phyloP scores from a whole-genome alignment of 2,329 filamentous ascomycete species.

The Emmonsiellopsis sp. region DNA sequence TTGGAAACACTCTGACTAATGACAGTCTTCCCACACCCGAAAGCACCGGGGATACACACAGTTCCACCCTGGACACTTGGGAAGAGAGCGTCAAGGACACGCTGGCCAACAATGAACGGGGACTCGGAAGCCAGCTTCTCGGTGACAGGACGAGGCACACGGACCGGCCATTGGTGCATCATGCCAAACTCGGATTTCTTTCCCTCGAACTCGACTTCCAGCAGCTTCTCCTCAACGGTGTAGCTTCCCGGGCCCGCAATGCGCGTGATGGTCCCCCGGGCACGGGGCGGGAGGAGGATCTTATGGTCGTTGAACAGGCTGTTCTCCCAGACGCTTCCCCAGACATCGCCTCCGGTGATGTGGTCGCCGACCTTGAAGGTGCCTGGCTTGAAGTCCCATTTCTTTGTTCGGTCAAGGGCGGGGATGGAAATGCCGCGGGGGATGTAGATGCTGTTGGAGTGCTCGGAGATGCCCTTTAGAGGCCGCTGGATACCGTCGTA shows the following conservation, averaged over 20 bases:
- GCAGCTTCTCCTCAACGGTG: constrained; percentile 85
- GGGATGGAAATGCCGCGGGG: constrained; percentile 85
- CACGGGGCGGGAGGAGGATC: constrained; percentile 83
- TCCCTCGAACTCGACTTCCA: constrained; percentile 95
- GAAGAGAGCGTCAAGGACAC: constrained; percentile 93
- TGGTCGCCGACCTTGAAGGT: constrained; percentile 91
- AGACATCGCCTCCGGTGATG: constrained; percentile 92
- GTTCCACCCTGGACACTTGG: constrained; percentile 95
- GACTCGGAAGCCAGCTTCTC: constrained; percentile 85
- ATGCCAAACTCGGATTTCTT: constrained; percentile 90
- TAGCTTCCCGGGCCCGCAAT: constrained; percentile 86
- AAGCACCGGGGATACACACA: constrained; percentile 94
- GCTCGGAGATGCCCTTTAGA: constrained; percentile 70
- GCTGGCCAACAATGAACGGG: constrained; percentile 92
- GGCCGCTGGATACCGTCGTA: constrained; percentile 99
- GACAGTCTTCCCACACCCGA: constrained; percentile 98
- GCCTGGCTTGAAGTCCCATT: constrained; percentile 89
- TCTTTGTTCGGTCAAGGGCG: constrained; percentile 79
- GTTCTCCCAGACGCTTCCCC: constrained; percentile 93
- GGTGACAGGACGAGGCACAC: constrained; percentile 82
- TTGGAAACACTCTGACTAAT: constrained; percentile 98
- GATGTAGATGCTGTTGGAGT: constrained; percentile 88
- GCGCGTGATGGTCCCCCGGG: constrained; percentile 82
- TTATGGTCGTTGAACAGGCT: constrained; percentile 88
- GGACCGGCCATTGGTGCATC: constrained; percentile 99